Conservation (phyloP, 495 filamentous ascomycete genomes). For the Hypoxylon crocopeplum region DNA sequence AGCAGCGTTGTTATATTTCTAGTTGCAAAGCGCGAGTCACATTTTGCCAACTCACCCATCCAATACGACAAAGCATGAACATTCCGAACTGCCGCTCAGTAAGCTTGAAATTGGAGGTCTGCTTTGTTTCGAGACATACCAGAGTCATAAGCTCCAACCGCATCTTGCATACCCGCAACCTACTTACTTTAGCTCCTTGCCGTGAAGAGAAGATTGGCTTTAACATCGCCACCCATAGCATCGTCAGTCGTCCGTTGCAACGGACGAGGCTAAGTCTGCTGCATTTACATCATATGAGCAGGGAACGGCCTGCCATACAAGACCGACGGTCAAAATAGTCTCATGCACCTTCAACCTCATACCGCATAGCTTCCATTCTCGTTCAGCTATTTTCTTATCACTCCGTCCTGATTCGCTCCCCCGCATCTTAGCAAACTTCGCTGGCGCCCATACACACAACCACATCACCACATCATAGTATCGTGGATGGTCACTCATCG, state of each 20-base stretch:
- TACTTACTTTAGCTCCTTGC: not conserved
- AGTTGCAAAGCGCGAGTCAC: slow-evolving; percentile 8
- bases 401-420: slow-evolving; percentile 27
- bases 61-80: slow-evolving; percentile 4
- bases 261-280: not conserved
- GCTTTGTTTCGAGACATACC: too few relatives aligned
- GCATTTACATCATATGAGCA: slow-evolving; percentile 4
- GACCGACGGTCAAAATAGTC: slow-evolving; percentile 5
- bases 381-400: slow-evolving; percentile 26
- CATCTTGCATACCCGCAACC: slow-evolving; percentile 21
- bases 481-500: slow-evolving; percentile 7
- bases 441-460: not conserved
- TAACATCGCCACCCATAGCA: not conserved
- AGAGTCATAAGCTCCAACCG: not conserved
- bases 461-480: slow-evolving; percentile 22
- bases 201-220: slow-evolving; percentile 4
- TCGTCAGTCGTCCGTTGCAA: not conserved
- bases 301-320: slow-evolving; percentile 2
- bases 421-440: slow-evolving; percentile 23
- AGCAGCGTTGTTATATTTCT: not conserved
- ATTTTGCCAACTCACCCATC: slow-evolving; percentile 25
- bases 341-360: slow-evolving; percentile 22
- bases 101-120: slow-evolving; percentile 10
- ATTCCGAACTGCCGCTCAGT: slow-evolving; percentile 19
- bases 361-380: slow-evolving; percentile 14